Percentiles rank a stretch among this genome's conserved stretches.
phyloP scores from a whole-genome alignment of 495 filamentous ascomycete genomes.

The Aspergillus baeticus region DNA sequence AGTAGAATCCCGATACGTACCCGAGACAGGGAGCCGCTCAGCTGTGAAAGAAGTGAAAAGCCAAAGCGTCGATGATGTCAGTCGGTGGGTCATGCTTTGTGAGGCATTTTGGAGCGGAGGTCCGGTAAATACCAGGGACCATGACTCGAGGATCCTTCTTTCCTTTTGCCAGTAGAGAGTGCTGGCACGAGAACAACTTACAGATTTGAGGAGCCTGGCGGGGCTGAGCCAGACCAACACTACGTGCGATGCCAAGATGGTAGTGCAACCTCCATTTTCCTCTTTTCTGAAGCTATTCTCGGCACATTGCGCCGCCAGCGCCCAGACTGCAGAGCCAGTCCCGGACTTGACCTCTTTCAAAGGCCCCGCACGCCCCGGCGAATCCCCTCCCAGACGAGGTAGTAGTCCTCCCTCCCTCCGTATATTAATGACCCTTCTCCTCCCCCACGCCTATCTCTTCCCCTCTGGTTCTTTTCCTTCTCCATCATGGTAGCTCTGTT shows the following conservation, averaged over 20 bases:
- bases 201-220: neutral
- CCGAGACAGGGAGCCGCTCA: neutral
- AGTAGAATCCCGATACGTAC: neutral
- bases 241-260: slow-evolving; percentile 6
- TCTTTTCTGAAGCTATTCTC: slow-evolving; percentile 13
- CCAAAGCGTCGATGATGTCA: slow-evolving; percentile 13
- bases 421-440: neutral
- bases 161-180: neutral
- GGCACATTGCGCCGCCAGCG: slow-evolving; percentile 4
- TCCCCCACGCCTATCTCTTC: neutral
- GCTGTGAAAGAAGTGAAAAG: neutral
- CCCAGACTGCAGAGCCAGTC: neutral
- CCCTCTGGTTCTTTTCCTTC: neutral
- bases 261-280: slow-evolving; percentile 3
- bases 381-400: neutral
- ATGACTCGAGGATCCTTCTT: neutral
- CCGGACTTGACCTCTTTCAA: neutral
- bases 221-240: neutral
- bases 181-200: neutral
- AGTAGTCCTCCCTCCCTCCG: neutral
- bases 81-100: slow-evolving; percentile 9
- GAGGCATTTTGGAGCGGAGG: neutral
- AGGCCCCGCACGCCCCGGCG: slow-evolving; percentile 8
- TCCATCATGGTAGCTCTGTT: neutral
- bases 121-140: neutral